Conservation (phyloP, 306 rosid species). For the Rosa chinensis region DNA sequence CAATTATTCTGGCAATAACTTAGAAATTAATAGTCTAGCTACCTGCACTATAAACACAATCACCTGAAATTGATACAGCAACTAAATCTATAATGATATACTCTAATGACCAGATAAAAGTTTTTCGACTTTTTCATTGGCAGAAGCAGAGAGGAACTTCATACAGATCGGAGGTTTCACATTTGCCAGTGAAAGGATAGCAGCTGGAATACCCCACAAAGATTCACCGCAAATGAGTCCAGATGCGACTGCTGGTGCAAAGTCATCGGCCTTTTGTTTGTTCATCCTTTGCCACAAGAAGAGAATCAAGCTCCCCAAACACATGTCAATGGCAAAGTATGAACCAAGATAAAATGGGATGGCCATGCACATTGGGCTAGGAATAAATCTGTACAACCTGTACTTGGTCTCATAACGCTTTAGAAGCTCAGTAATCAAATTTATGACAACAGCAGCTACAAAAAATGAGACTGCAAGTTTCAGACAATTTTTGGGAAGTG, state of each 20-base stretch:
- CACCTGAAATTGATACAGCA: not conserved
- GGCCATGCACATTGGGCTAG: slow-evolving; percentile 69
- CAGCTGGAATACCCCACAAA: slow-evolving; percentile 72
- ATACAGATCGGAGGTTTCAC: slow-evolving; percentile 64
- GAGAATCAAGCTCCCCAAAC: slow-evolving; percentile 67
- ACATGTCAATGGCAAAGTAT: slow-evolving; percentile 72
- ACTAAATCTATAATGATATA: not conserved
- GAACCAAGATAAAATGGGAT: slow-evolving; percentile 73
- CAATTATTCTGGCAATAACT: not conserved
- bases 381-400: slow-evolving; percentile 40
- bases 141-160: slow-evolving; percentile 56
- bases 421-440: slow-evolving; percentile 41
- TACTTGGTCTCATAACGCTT: slow-evolving; percentile 37
- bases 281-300: slow-evolving; percentile 44
- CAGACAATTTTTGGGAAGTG: slow-evolving; percentile 65
- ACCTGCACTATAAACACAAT: not conserved
- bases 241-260: slow-evolving; percentile 59
- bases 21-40: not conserved
- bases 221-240: slow-evolving; percentile 78
- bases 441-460: slow-evolving; percentile 27
- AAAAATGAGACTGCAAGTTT: slow-evolving; percentile 42
- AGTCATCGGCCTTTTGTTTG: slow-evolving; percentile 43
- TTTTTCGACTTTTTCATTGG: slow-evolving; percentile 37
- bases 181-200: slow-evolving; percentile 50
- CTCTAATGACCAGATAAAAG: slow-evolving; percentile 20